Conservation (phyloP, 2,329 filamentous ascomycete species). For the Fulvia fulva region DNA sequence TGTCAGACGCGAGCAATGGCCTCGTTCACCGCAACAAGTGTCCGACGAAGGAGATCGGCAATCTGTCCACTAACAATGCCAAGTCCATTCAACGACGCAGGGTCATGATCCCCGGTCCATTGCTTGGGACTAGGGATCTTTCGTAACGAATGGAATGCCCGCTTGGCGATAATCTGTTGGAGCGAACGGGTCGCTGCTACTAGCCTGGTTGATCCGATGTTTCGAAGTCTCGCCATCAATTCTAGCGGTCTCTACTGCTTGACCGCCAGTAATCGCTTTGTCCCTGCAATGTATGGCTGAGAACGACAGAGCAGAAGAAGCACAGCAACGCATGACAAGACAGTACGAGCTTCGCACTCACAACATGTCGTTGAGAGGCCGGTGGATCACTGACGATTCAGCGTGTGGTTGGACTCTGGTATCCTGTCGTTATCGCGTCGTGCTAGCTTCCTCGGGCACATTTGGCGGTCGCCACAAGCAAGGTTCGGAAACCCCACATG, state of each 20-base stretch:
- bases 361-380: background rate
- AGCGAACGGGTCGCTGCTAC: background rate
- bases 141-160: background rate
- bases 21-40: background rate
- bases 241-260: background rate
- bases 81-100: background rate
- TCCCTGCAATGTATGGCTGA: background rate
- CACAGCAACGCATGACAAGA: background rate
- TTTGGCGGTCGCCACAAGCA: background rate
- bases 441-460: background rate
- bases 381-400: background rate
- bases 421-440: slow-evolving; percentile 1
- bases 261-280: background rate
- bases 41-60: background rate
- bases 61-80: background rate
- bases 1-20: background rate
- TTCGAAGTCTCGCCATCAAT: background rate
- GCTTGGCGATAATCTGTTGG: background rate
- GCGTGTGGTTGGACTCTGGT: background rate
- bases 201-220: background rate
- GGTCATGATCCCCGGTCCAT: background rate
- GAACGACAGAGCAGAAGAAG: background rate
- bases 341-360: background rate
- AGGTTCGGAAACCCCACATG: slow-evolving; percentile 1
- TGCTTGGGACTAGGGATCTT: background rate